Evolutionary conservation across 2,329 filamentous ascomycete genomes (phyloP), one percentile per base, ranked within the genome.

Genomic region (Apiospora saccharicola): DNA sequence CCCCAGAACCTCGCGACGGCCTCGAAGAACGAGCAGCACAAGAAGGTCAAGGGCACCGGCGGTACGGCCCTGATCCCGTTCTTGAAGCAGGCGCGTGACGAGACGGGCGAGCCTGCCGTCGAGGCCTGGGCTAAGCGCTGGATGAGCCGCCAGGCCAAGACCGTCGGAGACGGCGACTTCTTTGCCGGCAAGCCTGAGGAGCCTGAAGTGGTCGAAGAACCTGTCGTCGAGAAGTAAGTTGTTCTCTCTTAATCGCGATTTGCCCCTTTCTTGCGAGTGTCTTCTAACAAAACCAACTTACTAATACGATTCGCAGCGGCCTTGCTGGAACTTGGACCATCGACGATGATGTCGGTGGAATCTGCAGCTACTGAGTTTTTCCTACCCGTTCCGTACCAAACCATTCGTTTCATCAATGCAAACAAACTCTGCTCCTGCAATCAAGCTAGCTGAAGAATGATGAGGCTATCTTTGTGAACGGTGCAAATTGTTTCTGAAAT

Each of bases 41-140:
- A 85, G 78, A 92, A 92, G 69, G 88, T 98, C 41, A 94, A 93
- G 64, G 96, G 96, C 1, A 99, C 96, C 0, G 96, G 96, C 19
- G 96, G 96, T 22, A 98, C 96, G 0, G 94, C 95, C 0, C 85
- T 99, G 72, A 98, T 99, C 71, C 94, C 96, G 0, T 99, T 99
- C 83, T 86, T 99, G 74, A 98, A 98, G 83, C 96, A 99, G 83
- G 96, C 96, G 5, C 89, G 96, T 41, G 95, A 99, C 78, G 96
- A 99, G 86, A 99, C 96, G 0, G 94, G 94, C 22, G 96, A 98
- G 82, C 94, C 95, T 1, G 94, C 95, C 0, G 92, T 98, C 49
- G 88, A 90, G 76, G 84, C 86, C 70, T 92, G 90, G 90, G 87
- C 89, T 0, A 85, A 81, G 75, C 82, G 84, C 24, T 90, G 90